These are phyloP conservation scores for Aureobasidium melanogenum DNA, from an alignment of 2,329 filamentous ascomycete species.

Conservation along the genomic window DNA sequence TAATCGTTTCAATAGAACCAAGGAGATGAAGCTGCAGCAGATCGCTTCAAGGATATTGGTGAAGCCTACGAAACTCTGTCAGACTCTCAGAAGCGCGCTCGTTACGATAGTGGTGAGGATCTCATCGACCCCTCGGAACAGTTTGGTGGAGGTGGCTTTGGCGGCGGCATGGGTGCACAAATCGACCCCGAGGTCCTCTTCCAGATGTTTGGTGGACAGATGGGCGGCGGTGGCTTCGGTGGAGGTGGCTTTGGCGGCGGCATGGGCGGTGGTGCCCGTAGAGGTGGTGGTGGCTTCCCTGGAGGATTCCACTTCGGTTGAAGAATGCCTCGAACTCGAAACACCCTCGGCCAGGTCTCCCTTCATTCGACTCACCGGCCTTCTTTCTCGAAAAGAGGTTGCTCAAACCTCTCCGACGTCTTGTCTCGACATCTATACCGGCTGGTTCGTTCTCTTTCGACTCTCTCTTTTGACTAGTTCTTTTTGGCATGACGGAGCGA, in stretches of 20 bases:
- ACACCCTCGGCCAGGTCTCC: neutral
- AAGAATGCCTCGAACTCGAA: neutral
- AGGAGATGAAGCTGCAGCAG: conserved; percentile 72
- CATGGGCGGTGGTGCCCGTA: conserved; percentile 1
- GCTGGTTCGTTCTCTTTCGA: neutral
- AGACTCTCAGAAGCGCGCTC: conserved; percentile 84
- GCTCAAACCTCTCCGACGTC: neutral
- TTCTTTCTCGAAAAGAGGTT: neutral
- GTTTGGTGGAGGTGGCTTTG: conserved; percentile 57
- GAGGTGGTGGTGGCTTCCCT: conserved; percentile 8
- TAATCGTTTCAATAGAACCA: conserved; percentile 51
- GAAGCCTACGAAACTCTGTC: conserved; percentile 95
- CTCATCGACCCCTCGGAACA: conserved; percentile 75
- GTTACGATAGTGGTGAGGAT: conserved; percentile 89
- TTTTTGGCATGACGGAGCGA: conserved; percentile 1
- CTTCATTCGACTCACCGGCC: neutral
- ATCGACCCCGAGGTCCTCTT: conserved; percentile 73
- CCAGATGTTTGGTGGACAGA: conserved; percentile 55
- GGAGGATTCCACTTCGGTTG: conserved; percentile 10
- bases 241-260: conserved; percentile 8
- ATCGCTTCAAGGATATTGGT: conserved; percentile 94
- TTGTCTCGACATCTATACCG: neutral
- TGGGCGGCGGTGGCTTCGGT: conserved; percentile 9
- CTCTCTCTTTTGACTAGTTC: neutral
- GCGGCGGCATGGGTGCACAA: conserved; percentile 35